phyloP scores from a whole-genome alignment of 345 rosid species.

The Hibiscus mutabilis region DNA sequence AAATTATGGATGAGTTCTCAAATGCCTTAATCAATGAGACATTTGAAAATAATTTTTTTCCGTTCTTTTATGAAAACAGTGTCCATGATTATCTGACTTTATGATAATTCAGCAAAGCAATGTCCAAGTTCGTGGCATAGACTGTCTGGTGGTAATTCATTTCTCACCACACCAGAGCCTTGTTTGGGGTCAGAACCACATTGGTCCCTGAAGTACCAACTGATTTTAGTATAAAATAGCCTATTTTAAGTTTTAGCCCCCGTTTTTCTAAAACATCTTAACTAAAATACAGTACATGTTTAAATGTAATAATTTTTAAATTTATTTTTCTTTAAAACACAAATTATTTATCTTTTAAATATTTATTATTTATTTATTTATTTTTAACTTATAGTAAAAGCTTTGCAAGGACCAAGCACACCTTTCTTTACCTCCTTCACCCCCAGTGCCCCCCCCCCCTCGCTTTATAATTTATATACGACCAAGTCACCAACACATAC shows the following conservation, averaged over 20 bases:
- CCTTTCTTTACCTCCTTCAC: not conserved
- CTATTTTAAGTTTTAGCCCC: too few relatives aligned
- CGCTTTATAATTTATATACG: too few relatives aligned
- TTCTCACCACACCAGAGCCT: not conserved
- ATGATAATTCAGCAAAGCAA: not conserved
- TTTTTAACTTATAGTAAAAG: not conserved
- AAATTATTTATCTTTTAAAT: too few relatives aligned
- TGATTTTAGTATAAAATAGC: not conserved
- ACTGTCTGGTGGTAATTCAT: not conserved
- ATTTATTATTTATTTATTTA: too few relatives aligned
- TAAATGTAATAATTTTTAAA: too few relatives aligned
- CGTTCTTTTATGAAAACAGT: not conserved
- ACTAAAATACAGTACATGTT: too few relatives aligned
- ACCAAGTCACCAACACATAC: not conserved
- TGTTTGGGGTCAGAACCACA: not conserved
- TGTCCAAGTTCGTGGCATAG: not conserved
- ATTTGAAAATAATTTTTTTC: not conserved
- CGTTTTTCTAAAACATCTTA: too few relatives aligned
- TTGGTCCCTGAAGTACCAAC: not conserved
- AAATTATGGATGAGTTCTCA: not conserved
- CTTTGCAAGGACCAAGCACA: not conserved
- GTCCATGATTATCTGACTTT: not conserved
- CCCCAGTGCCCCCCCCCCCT: too few relatives aligned
- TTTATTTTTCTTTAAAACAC: too few relatives aligned
- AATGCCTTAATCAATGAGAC: not conserved